Evolutionary conservation across 2,329 filamentous ascomycete genomes (phyloP), one percentile per base, ranked within the genome.

Genomic region (Sporothrix protearum): DNA sequence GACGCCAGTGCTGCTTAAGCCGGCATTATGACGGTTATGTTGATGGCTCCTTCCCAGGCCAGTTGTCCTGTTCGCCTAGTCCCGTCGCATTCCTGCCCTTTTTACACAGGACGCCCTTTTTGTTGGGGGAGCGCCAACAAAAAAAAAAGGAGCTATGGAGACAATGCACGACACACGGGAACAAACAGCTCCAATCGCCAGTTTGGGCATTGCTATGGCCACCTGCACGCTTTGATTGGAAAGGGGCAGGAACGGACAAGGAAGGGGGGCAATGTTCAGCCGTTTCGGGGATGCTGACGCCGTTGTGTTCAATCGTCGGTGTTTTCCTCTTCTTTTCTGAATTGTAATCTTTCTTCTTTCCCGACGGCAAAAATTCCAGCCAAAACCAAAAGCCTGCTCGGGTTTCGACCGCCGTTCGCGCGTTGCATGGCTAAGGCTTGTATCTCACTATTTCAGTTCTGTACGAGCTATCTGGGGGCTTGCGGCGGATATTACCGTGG

Each of bases 391-490:
- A 19, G 7, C 33, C n/a, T 61, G 33, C 33, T 39, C 57, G 19
- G 33, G 3, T 22, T 61, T 61, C 57, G 57, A 61, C 33, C 57
- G 57, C 57, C 57, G 57, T 61, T 61, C 33, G 19, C 57, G n/a
- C 33, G n/a, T 36, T 0, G 2, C 9, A 2, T 3, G 19, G 6
- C 19, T 51, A n/a, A n/a, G n/a, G n/a, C n/a, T n/a, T n/a, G n/a
- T n/a, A n/a, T n/a, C n/a, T n/a, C n/a, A n/a, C n/a, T n/a, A 53
- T 25, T 57, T 57, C 33, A 10, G 49, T 25, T 45, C 25, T 9
- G 49, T 12, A 25, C 33, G 14, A 33, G 10, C 22, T 16, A 4
- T 47, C 39, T n/a, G 59, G 36, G 10, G 19, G 25, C n/a, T 19
- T 49, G 63, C 42, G 42, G 63, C 42, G 42, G 36, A 10, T 42